Percentiles rank a stretch among this genome's conserved stretches.
phyloP scores from a whole-genome alignment of 139 green algal genomes.

The Tetraselmis chui region DNA sequence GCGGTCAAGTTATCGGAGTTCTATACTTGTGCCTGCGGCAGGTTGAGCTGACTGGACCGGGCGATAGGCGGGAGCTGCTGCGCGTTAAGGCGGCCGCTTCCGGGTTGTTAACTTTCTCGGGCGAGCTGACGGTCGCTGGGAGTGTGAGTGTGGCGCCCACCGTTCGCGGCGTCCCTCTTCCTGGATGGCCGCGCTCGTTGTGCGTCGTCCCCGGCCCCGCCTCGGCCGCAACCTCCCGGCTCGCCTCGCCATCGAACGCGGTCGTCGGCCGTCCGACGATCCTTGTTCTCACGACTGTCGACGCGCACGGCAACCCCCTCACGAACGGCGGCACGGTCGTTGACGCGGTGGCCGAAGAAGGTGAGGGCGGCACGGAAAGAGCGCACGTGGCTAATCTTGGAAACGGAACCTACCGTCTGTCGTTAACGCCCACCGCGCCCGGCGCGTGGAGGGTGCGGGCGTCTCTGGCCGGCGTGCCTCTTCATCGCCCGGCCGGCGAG shows the following conservation, averaged over 20 bases:
- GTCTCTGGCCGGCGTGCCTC: background rate
- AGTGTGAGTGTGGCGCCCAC: background rate
- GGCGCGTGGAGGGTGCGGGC: background rate
- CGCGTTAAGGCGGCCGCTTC: too few relatives aligned
- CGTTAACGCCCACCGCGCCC: background rate
- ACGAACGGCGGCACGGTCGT: background rate
- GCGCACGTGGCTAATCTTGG: background rate
- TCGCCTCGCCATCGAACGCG: background rate
- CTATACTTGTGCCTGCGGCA: too few relatives aligned
- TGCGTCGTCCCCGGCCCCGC: slow-evolving; percentile 2
- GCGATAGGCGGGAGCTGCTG: background rate
- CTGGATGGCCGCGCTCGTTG: slow-evolving; percentile 13
- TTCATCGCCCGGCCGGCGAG: background rate
- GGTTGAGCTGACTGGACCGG: background rate
- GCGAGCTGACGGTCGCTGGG: slow-evolving; percentile 2
- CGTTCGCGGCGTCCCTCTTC: slow-evolving; percentile 1
- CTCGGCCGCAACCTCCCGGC: background rate
- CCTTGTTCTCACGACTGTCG: background rate
- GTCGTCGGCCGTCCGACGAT: background rate
- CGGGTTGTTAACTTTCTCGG: background rate
- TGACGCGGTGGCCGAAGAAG: too few relatives aligned
- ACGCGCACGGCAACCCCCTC: slow-evolving; percentile 3
- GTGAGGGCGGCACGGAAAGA: too few relatives aligned
- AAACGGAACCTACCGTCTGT: background rate
- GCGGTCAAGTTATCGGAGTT: too few relatives aligned